Conservation (phyloP, 257 asterid genomes). For the Solanum commersonii region DNA sequence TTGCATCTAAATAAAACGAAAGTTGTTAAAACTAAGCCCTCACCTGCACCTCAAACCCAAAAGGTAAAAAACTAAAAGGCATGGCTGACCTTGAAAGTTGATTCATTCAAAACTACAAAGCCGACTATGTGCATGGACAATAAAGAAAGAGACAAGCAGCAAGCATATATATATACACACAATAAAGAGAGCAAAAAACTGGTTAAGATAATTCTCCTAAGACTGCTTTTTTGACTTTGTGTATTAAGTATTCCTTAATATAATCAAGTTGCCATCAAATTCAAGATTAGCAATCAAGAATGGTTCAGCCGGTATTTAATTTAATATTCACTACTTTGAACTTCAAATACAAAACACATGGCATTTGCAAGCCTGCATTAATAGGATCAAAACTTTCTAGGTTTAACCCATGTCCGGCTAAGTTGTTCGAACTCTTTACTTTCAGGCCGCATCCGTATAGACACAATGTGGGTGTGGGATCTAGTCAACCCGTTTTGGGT, state of each 20-base stretch:
- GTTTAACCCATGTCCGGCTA: background rate
- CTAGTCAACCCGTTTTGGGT: background rate
- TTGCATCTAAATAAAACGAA: too few relatives aligned
- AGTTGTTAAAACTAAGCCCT: too few relatives aligned
- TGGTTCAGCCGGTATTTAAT: background rate
- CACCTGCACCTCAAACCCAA: background rate
- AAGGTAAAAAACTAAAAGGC: background rate
- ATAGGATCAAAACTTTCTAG: background rate
- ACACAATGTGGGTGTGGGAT: background rate
- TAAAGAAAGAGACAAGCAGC: background rate
- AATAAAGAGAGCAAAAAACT: background rate
- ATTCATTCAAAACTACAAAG: too few relatives aligned
- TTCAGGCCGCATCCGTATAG: background rate
- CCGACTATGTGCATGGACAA: background rate
- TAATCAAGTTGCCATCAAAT: background rate
- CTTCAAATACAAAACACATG: background rate
- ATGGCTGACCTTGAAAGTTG: background rate
- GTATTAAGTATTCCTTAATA: background rate
- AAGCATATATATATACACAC: too few relatives aligned
- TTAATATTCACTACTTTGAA: background rate
- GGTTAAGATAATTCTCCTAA: background rate
- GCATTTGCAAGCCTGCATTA: background rate
- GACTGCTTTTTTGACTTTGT: background rate
- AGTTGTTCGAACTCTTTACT: background rate
- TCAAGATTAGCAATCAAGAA: background rate